Percentiles rank a stretch among this genome's conserved stretches.
Evolutionary conservation across 2,329 filamentous ascomycete genomes (phyloP).

Genomic region (Fusarium aywerte): DNA sequence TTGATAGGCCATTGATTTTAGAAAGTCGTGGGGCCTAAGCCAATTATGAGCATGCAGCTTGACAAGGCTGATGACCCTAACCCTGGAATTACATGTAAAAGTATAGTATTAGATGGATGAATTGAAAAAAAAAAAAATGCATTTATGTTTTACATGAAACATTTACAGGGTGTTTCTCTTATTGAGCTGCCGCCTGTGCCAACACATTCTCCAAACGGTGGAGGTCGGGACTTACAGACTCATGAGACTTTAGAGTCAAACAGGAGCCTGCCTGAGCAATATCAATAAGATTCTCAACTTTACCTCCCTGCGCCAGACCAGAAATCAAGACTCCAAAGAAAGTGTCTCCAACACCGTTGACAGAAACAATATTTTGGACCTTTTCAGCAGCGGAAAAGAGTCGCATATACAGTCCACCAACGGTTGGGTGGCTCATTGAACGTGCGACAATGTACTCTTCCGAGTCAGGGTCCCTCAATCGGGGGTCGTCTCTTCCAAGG

Average conservation of each 20-base stretch:
- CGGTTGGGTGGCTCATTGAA: slow-evolving; percentile 61
- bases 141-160: not conserved
- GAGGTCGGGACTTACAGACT: slow-evolving; percentile 75
- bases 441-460: slow-evolving; percentile 78
- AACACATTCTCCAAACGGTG: slow-evolving; percentile 58
- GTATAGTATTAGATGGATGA: not conserved
- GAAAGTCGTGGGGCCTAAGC: slow-evolving; percentile 11
- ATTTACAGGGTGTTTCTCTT: not conserved
- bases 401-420: slow-evolving; percentile 86
- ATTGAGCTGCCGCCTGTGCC: slow-evolving; percentile 39
- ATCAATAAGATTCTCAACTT: slow-evolving; percentile 72
- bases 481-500: slow-evolving; percentile 72
- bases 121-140: not conserved
- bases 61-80: slow-evolving; percentile 41
- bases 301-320: slow-evolving; percentile 72
- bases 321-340: slow-evolving; percentile 88
- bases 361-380: slow-evolving; percentile 80
- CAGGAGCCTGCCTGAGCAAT: slow-evolving; percentile 85
- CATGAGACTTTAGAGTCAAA: slow-evolving; percentile 77
- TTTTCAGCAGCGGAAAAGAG: slow-evolving; percentile 73
- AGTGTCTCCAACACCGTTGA: slow-evolving; percentile 95
- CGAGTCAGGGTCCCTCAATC: slow-evolving; percentile 70
- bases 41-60: slow-evolving; percentile 28
- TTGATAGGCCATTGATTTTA: slow-evolving; percentile 28
- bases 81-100: slow-evolving; percentile 17